Conservation (phyloP, 805 yeast species). For the Metschnikowia corniflorae region DNA sequence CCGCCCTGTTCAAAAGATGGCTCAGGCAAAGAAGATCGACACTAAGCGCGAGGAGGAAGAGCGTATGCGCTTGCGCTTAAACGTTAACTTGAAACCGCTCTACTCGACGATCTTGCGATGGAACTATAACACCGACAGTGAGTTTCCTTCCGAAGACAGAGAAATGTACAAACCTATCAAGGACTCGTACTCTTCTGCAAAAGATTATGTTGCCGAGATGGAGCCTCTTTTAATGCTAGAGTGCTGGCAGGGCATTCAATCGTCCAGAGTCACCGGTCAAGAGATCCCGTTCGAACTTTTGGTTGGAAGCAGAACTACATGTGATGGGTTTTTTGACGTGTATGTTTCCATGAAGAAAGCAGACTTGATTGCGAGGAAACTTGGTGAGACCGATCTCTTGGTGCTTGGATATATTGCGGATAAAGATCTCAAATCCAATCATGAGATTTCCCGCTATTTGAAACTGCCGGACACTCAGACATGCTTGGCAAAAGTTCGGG, state of each 20-base stretch:
- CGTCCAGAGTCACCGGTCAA: conserved; percentile 62
- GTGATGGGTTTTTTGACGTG: conserved; percentile 85
- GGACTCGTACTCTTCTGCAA: conserved; percentile 51
- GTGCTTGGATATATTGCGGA: conserved; percentile 45
- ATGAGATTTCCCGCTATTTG: conserved; percentile 24
- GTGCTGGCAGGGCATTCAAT: conserved; percentile 87
- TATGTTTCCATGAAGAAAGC: conserved; percentile 64
- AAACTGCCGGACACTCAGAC: conserved; percentile 36
- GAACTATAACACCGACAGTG: conserved; percentile 60
- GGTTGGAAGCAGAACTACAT: conserved; percentile 76
- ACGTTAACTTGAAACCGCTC: conserved; percentile 73
- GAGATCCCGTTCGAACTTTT: conserved; percentile 60
- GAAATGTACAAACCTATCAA: conserved; percentile 46
- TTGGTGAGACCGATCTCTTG: conserved; percentile 75
- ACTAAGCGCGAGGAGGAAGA: conserved; percentile 56
- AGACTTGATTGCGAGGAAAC: conserved; percentile 46
- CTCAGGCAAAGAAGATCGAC: conserved; percentile 29
- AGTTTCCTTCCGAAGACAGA: conserved; percentile 54
- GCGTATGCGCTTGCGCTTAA: conserved; percentile 72
- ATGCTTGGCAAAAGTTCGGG: conserved; percentile 78
- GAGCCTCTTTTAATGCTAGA: conserved; percentile 83
- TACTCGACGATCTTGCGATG: conserved; percentile 69
- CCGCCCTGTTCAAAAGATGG: conserved; percentile 26
- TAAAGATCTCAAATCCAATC: conserved; percentile 16
- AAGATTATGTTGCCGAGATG: conserved; percentile 65